phyloP scores from a whole-genome alignment of 2,329 filamentous ascomycete genomes.

The Hymenoscyphus scutula region DNA sequence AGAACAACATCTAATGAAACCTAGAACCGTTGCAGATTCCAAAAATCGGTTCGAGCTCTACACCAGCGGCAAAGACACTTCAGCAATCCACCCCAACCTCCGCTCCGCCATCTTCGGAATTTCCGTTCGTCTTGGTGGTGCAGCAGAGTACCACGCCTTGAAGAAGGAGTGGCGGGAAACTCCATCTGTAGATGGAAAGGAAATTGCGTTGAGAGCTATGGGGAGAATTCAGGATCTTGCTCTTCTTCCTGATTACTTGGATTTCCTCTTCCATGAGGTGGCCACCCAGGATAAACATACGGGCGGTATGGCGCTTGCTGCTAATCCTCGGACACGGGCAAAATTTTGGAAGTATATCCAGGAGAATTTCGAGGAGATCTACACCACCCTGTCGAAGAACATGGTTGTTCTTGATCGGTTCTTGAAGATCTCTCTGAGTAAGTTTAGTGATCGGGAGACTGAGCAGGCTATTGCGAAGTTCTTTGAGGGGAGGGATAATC shows the following conservation, averaged over 20 bases:
- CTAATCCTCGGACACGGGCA: slow-evolving; percentile 69
- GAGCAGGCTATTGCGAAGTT: slow-evolving; percentile 78
- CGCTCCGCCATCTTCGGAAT: slow-evolving; percentile 78
- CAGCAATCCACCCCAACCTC: slow-evolving; percentile 76
- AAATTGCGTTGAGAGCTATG: slow-evolving; percentile 75
- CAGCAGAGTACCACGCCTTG: slow-evolving; percentile 68
- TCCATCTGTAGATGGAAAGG: slow-evolving; percentile 85
- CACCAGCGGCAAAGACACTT: slow-evolving; percentile 59
- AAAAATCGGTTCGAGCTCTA: slow-evolving; percentile 79
- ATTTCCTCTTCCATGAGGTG: slow-evolving; percentile 81
- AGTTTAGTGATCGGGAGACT: slow-evolving; percentile 69
- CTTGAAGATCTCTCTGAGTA: slow-evolving; percentile 71
- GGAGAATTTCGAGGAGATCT: slow-evolving; percentile 73
- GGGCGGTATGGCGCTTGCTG: slow-evolving; percentile 68
- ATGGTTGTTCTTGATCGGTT: slow-evolving; percentile 89
- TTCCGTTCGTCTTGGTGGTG: slow-evolving; percentile 69
- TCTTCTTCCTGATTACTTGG: slow-evolving; percentile 64
- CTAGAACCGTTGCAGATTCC: slow-evolving; percentile 68
- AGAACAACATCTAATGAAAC: slow-evolving; percentile 29
- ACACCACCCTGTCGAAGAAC: slow-evolving; percentile 71
- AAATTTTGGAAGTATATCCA: slow-evolving; percentile 85
- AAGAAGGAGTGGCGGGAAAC: slow-evolving; percentile 83
- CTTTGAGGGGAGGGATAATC: slow-evolving; percentile 83
- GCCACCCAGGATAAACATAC: slow-evolving; percentile 85
- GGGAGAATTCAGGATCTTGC: slow-evolving; percentile 65